Base-by-base conservation (phyloP, 768 basidiomycete genomes). In the Dendrothele bispora region DNA sequence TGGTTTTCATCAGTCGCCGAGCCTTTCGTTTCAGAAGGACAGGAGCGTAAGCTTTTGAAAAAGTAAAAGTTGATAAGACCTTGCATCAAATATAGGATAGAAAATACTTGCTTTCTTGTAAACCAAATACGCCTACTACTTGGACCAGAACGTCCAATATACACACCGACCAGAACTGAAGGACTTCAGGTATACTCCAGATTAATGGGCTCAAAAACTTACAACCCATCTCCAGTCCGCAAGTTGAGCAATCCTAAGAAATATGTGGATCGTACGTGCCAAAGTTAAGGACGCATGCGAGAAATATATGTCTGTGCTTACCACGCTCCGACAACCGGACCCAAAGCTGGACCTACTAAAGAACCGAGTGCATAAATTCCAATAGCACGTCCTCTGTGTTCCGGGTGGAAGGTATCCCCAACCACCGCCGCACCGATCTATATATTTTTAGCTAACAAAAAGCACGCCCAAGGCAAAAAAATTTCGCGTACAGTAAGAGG, bases 191-290 rank as follows among this genome's bases (percentile, higher is more conserved):
- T 20, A n/a, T 18, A 14, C n/a, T 35, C 5, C 12, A 22, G 36
- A 34, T 10, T 5, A 8, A 36, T 7, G 14, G 25, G n/a, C 22
- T n/a, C 11, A 26, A 26, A 37, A 4, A 70, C 79, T 34, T 61
- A 79, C 80, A 25, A 86, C 84, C 85, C 84, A 88, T 61, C 83
- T 69, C 86, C 86, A 88, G 0, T 82, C 82, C 0, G 83, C 75
- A 29, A 65, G 68, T 34, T 86, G 69, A 0, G 80, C 79, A 22
- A 89, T 77, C 73, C 74, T 75, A 46, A 14, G 39, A 35, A 8
- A 22, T 20, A 24, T 40, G 7, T 21, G 7, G 8, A 40, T 21
- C n/a, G 20, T 40, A 40, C 14, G 24, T 21, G 18, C 15, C 14
- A 25, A 0, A 17, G 26, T 41, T 43, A 14, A 24, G 18, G 11